phyloP scores from a whole-genome alignment of 371 early-diverging fungal genomes.

The Apophysomyces sp. region DNA sequence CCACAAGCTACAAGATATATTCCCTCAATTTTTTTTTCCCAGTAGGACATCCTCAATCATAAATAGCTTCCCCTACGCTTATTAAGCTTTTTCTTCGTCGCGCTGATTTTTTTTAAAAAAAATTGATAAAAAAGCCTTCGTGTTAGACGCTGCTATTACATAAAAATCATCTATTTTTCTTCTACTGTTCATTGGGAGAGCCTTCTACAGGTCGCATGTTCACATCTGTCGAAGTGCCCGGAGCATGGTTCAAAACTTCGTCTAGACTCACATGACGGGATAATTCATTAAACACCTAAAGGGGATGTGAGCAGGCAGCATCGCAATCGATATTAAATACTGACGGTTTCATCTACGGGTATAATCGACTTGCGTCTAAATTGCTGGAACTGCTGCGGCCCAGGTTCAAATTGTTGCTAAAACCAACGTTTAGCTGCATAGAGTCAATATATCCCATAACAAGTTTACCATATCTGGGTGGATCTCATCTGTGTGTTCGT shows the following conservation, averaged over 20 bases:
- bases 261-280: constrained; percentile 82
- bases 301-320: neutral
- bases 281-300: constrained; percentile 68
- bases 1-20: too few species aligned
- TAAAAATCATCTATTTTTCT: neutral
- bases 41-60: too few species aligned
- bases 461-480: constrained; percentile 29
- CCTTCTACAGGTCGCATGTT: neutral
- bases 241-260: constrained; percentile 60
- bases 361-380: constrained; percentile 88
- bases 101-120: too few species aligned
- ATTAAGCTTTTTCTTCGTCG: too few species aligned
- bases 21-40: too few species aligned
- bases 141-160: too few species aligned
- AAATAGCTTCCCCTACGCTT: too few species aligned
- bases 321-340: neutral
- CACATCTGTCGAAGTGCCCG: constrained; percentile 19
- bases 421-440: neutral
- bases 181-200: neutral
- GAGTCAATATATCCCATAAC: too few species aligned
- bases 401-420: constrained; percentile 63
- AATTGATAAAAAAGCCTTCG: too few species aligned
- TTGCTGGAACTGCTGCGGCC: constrained; percentile 60
- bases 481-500: constrained; percentile 31
- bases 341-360: constrained; percentile 84